Base-by-base conservation (phyloP, 352 stramenopile species). In the Globisporangium mamillatum region DNA sequence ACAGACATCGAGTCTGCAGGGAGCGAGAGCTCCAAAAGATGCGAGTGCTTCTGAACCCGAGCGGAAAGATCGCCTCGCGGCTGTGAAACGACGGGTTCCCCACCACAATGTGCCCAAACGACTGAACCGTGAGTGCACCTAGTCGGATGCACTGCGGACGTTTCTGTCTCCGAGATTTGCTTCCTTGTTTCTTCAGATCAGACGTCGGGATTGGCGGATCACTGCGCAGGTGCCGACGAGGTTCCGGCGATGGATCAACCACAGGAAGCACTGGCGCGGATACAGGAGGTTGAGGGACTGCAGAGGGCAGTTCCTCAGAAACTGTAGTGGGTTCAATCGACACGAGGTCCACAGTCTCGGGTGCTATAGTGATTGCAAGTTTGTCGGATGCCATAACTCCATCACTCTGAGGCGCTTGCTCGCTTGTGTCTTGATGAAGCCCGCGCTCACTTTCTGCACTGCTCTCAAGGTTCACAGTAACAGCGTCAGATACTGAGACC, bases 11-110 rank as follows among this genome's bases (percentile, higher is more conserved):
- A 5, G 58, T 78, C 1, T 72, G 78, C 8, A 93, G 50, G 9
- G 68, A 46, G 4, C 72, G 72, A 0, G 82, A 82, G 20, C 91
- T 98, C 94, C 94, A 98, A 67, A 97, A 98, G 55, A 98, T 98
- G 25, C 95, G 81, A 8, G 92, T 97, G 36, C 93, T 96, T 14
- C 90, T 85, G 67, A 91, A 98, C 0, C 94, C 93, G 10, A 93
- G 54, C 8, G 95, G 94, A 46, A 86, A 98, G 20, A 98, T 92
- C 5, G 89, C 82, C 34, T 94, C 80, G 57, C 86, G 75, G 18
- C 79, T 89, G 70, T 98, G 92, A 69, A 98, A 98, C 34, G 82
- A 82, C 24, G 84, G 74, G 50, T 91, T 87, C 50, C 80, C 80
- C 62, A 95, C 74, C 68, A 94, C 89, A 20, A 95, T 78, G 61